Evolutionary conservation across 208 protist genomes (phyloP), one percentile per base, ranked within the genome.

Genomic region (Phytomonas sp.): DNA sequence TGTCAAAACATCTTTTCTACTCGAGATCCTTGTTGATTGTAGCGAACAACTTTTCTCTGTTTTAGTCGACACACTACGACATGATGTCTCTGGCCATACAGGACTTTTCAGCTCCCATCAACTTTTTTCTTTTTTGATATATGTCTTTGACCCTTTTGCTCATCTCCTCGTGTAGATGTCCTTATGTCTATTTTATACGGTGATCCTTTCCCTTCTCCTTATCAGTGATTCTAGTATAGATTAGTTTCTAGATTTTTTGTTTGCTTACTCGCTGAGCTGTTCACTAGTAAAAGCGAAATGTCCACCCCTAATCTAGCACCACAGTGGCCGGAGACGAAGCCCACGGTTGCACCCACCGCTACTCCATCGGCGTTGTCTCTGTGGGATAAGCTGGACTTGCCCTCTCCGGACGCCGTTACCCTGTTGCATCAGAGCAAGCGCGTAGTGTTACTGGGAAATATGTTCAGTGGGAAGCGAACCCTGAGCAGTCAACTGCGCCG

Each of bases 381-480:
- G 23, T 90, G 81, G 82, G 86, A 87, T 6, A 71, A 67, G 28
- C 78, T 94, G 13, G 84, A 81, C 51, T 43, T 92, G 1, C 80
- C 76, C 3, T 68, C 80, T 0, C 80, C 77, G 2, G 83, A 84
- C 40, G 68, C 17, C 23, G 62, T 51, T 68, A 37, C 43, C 65
- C 64, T 26, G 4, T 60, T 51, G 17, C 60, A 64, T 7, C n/a
- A 32, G 33, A 32, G 60, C 60, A 32, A 32, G 33, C 80, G 87
- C 15, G 79, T 96, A 9, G 74, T 96, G 8, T 63, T 96, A 43
- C 63, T 96, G 13, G 91, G 91, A 11, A 75, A 84, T 17, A 79
- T 84, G 11, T 68, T 84, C 13, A 86, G 81, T 59, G 91, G 91
- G 0, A 96, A 96, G 72, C 81, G 91, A 5, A 89, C 88, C 37